These are phyloP conservation scores for Argentina anserina DNA, from an alignment of 306 rosid genomes.

Conservation along the genomic window DNA sequence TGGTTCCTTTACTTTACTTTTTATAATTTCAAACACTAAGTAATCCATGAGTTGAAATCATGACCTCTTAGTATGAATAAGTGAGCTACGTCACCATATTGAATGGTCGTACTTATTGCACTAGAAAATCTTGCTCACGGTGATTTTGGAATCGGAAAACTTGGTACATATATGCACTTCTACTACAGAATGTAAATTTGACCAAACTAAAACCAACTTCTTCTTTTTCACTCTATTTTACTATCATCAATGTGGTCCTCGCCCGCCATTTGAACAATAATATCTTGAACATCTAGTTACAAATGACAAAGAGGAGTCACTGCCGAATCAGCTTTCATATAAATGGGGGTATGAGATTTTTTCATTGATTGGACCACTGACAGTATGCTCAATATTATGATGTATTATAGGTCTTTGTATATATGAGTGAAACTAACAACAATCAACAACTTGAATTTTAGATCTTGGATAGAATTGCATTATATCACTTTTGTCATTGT, in stretches of 20 bases:
- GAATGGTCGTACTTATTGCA: no score
- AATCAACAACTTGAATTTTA: conserved; percentile 34
- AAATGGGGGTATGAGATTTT: conserved; percentile 17
- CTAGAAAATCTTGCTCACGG: no score
- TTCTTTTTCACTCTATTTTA: not conserved
- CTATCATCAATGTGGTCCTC: conserved; percentile 15
- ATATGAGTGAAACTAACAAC: conserved; percentile 31
- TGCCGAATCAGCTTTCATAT: conserved; percentile 9
- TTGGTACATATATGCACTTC: no score
- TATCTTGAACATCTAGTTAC: conserved; percentile 5
- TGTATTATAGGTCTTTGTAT: not conserved
- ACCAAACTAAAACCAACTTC: not conserved
- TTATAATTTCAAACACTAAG: not conserved
- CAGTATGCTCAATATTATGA: conserved; percentile 3
- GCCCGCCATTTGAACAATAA: conserved; percentile 3
- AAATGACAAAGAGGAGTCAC: conserved; percentile 2
- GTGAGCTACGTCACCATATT: not conserved
- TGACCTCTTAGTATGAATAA: no score
- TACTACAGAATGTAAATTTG: no score
- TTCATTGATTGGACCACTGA: conserved; percentile 39
- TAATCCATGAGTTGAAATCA: not conserved
- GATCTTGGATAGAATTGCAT: conserved; percentile 13
- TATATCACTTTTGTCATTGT: not conserved
- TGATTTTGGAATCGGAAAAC: no score
- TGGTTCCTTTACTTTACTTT: not conserved